Base-by-base conservation (phyloP, 805 yeast species). In the Wickerhamomyces pijperi region DNA sequence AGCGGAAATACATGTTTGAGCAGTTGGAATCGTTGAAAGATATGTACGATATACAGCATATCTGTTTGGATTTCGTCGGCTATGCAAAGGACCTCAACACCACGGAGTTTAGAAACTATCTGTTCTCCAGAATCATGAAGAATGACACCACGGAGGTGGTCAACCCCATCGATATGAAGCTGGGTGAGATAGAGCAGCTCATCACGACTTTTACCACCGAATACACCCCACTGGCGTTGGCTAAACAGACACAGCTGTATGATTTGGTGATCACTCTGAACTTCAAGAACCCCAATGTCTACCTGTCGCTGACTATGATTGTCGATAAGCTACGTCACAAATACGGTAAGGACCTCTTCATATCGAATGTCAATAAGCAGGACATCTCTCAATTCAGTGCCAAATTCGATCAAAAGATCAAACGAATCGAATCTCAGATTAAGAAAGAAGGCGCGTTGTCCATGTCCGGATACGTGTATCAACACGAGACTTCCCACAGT, bases 401-500 rank as follows among this genome's bases (percentile, higher is more conserved):
- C 28, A 64, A 76, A 25, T 76, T 82, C 35, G 90, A 25, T 13
- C 9, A 25, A 5, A 25, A 25, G 29, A 25, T 25, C 29, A 25
- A 25, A 25, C 7, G n/a, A 13, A 90, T 7, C 68, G 76, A 36
- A 74, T 76, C 25, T 76, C 75, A 36, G 88, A 88, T 13, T 12
- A 8, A 25, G 13, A 25, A 25, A 14, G 29, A 25, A 65, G 74
- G 35, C 72, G 74, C 37, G 84, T 85, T 57, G 85, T 80, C 40
- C 84, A 82, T 56, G 76, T 86, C 17, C 73, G 86, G 3, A 79
- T 76, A 40, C 75, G 79, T 55, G 68, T 64, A 50, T 86, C 84
- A 52, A 94, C 84, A 58, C 85, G 95, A 95, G 78, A 76, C 44
- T 77, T 77, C 3, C 59, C 67, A 42, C 82, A 83, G 1, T 82